phyloP scores from a whole-genome alignment of 2,329 filamentous ascomycete species.

The Aspergillus spinulosporus region DNA sequence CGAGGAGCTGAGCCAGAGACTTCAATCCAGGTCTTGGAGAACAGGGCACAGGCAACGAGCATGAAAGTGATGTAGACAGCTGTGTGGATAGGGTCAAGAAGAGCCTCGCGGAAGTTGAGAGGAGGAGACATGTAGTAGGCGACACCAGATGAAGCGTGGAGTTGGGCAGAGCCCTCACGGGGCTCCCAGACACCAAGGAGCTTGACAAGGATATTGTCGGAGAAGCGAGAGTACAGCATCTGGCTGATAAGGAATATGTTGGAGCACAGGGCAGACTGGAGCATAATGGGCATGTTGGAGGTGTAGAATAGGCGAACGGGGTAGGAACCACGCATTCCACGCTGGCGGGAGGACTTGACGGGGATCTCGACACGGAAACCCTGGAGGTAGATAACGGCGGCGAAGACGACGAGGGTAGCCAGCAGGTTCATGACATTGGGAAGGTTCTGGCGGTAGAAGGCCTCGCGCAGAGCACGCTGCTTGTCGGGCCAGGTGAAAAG shows the following conservation, averaged over 20 bases:
- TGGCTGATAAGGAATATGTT: conserved; percentile 99
- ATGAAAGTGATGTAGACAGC: conserved; percentile 95
- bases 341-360: conserved; percentile 98
- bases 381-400: conserved; percentile 97
- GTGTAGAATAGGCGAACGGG: conserved; percentile 99
- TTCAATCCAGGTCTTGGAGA: conserved; percentile 99
- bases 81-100: conserved; percentile 96
- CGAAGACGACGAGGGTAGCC: conserved; percentile 89
- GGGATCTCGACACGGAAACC: conserved; percentile 99
- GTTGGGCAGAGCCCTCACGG: conserved; percentile 88
- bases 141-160: conserved; percentile 87
- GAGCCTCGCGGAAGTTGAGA: conserved; percentile 93
- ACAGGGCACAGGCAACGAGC: conserved; percentile 94
- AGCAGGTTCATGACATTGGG: conserved; percentile 99
- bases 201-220: conserved; percentile 96
- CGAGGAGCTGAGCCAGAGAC: conserved; percentile 96
- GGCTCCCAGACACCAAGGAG: conserved; percentile 99
- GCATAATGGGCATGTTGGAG: conserved; percentile 99
- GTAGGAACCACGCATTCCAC: conserved; percentile 97
- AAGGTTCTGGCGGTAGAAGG: conserved; percentile 98
- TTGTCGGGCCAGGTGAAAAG: conserved; percentile 99
- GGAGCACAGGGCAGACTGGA: conserved; percentile 96
- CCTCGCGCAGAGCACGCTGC: conserved; percentile 96
- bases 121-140: conserved; percentile 99
- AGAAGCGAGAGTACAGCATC: conserved; percentile 99